These are phyloP conservation scores for Mesotaenium endlicherianum DNA, from an alignment of 139 green algal genomes.

Conservation along the genomic window DNA sequence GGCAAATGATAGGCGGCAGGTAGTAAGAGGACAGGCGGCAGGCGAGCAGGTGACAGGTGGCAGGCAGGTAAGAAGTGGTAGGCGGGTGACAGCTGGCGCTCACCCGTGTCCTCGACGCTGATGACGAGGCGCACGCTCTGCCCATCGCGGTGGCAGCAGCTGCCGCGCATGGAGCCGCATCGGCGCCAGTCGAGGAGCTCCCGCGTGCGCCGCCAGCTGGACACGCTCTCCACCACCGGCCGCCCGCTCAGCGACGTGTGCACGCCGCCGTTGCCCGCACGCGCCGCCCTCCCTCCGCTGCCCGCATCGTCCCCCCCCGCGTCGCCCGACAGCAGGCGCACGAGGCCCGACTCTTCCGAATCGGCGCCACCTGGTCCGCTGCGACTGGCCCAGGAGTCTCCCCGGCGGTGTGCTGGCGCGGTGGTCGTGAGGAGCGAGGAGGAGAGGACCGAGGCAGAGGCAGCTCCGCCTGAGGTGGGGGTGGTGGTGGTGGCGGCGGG, in stretches of 20 bases:
- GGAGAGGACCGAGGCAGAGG: not conserved
- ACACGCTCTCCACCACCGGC: conserved; percentile 22
- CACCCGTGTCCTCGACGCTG: too few species aligned
- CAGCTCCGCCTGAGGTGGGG: too few species aligned
- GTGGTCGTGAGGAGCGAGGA: not conserved
- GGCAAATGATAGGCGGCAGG: too few species aligned
- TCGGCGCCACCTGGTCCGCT: too few species aligned
- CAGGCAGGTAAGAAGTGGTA: too few species aligned
- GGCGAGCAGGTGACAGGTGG: too few species aligned
- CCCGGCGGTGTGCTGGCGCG: too few species aligned
- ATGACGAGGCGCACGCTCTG: conserved; percentile 12
- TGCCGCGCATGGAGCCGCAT: not conserved
- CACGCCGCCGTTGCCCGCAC: not conserved
- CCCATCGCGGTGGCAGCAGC: not conserved
- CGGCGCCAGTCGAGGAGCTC: not conserved
- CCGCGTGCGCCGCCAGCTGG: conserved; percentile 26
- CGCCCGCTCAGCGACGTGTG: conserved; percentile 21
- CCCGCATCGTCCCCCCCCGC: not conserved
- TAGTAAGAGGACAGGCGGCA: too few species aligned
- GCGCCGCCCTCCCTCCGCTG: too few species aligned
- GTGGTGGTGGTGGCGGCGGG: not conserved
- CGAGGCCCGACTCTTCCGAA: not conserved
- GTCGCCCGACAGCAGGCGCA: not conserved
- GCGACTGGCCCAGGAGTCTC: too few species aligned
- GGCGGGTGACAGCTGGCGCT: too few species aligned